phyloP scores from a whole-genome alignment of 2,329 filamentous ascomycete species.

The Dryadomyces quercus-mongolicae region DNA sequence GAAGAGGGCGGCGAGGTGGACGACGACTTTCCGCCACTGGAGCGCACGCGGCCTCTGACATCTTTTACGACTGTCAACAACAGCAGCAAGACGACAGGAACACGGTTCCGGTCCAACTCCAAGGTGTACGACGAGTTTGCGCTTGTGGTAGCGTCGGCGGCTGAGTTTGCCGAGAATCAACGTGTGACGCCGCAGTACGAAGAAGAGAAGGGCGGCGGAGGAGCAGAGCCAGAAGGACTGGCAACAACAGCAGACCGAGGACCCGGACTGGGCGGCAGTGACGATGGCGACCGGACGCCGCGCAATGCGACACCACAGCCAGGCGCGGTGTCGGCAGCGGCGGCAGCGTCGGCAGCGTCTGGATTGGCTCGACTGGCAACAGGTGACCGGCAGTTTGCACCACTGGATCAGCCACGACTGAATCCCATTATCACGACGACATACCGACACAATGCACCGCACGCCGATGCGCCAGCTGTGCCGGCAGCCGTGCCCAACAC shows the following conservation, averaged over 20 bases:
- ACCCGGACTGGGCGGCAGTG: not conserved
- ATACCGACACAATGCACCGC: conserved; percentile 40
- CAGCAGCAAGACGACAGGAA: conserved; percentile 26
- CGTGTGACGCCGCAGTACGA: conserved; percentile 54
- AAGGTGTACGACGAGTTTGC: conserved; percentile 77
- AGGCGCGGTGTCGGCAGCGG: not conserved
- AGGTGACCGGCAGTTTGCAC: conserved; percentile 1
- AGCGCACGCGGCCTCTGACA: conserved; percentile 59
- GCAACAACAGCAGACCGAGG: not conserved
- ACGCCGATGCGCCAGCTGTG: conserved; percentile 44
- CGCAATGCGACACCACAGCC: conserved; percentile 35
- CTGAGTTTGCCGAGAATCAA: conserved; percentile 59
- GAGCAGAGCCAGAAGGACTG: conserved; percentile 5
- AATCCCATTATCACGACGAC: conserved; percentile 53
- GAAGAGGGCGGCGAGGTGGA: conserved; percentile 77
- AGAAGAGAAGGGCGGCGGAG: conserved; percentile 27
- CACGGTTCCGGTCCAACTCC: conserved; percentile 54
- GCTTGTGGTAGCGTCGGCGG: conserved; percentile 57
- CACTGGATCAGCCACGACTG: conserved; percentile 24
- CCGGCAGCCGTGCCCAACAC: conserved; percentile 30
- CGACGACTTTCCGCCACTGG: conserved; percentile 70
- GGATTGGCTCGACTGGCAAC: not conserved
- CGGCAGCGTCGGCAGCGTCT: not conserved
- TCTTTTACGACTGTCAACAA: conserved; percentile 77
- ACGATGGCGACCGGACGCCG: conserved; percentile 20